Evolutionary conservation across 148 eudicot genomes (phyloP).

Genomic region (Pouteria glomerata): DNA sequence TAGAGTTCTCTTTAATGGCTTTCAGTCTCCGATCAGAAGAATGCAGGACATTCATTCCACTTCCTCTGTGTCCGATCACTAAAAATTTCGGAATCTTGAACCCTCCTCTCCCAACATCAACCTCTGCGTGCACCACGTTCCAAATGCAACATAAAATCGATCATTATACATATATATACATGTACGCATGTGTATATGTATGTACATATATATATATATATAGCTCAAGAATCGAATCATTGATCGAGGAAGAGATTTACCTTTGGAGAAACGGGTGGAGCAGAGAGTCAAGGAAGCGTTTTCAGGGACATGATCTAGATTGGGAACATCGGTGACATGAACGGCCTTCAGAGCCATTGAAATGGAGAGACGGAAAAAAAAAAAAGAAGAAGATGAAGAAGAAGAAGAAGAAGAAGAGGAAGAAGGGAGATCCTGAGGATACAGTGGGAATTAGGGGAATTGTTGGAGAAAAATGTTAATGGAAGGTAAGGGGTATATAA

Average conservation of each 20-base stretch:
- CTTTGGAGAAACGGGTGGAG: constrained; percentile 12
- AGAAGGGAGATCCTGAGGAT: background rate
- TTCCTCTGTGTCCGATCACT: constrained; percentile 52
- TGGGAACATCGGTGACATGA: constrained; percentile 52
- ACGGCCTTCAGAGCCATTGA: constrained; percentile 55
- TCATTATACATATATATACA: background rate
- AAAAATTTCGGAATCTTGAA: constrained; percentile 18
- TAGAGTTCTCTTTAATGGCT: constrained; percentile 35
- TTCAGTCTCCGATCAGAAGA: constrained; percentile 35
- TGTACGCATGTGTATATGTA: background rate
- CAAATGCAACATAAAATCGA: background rate
- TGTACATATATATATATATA: background rate
- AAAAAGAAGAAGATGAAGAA: background rate
- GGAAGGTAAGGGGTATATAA: background rate
- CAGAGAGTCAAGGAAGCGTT: constrained; percentile 18
- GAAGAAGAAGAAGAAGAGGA: background rate
- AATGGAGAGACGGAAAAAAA: background rate
- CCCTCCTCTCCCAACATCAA: background rate
- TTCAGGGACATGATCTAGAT: constrained; percentile 31
- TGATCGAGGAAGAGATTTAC: background rate
- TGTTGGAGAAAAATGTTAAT: background rate
- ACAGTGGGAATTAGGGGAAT: background rate
- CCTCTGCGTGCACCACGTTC: background rate
- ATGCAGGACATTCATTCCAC: constrained; percentile 44
- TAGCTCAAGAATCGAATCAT: background rate